Evolutionary conservation across 1,139 yeast species (phyloP).

Genomic region (Geotrichum siamense): DNA sequence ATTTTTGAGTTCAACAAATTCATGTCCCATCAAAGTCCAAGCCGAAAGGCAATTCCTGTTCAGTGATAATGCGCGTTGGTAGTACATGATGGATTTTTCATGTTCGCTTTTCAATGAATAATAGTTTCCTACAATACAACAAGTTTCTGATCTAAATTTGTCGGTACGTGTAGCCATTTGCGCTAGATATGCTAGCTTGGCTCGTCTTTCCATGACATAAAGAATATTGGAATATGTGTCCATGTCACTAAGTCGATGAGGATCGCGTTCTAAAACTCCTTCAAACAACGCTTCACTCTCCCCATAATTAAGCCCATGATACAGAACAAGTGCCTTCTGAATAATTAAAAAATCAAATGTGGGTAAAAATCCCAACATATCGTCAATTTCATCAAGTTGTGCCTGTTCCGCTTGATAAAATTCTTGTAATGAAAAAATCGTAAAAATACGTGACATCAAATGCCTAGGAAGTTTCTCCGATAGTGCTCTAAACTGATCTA

Average conservation of each 20-base stretch:
- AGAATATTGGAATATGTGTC: slow-evolving; percentile 89
- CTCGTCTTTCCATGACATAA: slow-evolving; percentile 84
- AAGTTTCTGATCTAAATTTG: slow-evolving; percentile 86
- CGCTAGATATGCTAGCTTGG: slow-evolving; percentile 80
- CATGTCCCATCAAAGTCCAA: slow-evolving; percentile 99
- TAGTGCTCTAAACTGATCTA: slow-evolving; percentile 40
- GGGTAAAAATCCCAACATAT: slow-evolving; percentile 53
- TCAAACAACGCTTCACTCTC: slow-evolving; percentile 79
- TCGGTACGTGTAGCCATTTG: slow-evolving; percentile 80
- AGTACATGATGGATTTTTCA: slow-evolving; percentile 89
- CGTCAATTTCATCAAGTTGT: slow-evolving; percentile 35
- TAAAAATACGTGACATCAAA: slow-evolving; percentile 51
- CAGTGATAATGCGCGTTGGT: slow-evolving; percentile 77
- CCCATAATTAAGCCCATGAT: slow-evolving; percentile 72
- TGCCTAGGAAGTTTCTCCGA: slow-evolving; percentile 27
- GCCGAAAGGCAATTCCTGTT: slow-evolving; percentile 81
- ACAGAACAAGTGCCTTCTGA: slow-evolving; percentile 73
- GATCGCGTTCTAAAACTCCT: slow-evolving; percentile 65
- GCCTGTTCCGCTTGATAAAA: slow-evolving; percentile 61
- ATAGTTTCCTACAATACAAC: slow-evolving; percentile 90
- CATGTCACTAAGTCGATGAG: slow-evolving; percentile 80
- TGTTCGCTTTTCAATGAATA: slow-evolving; percentile 90
- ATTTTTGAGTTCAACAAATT: slow-evolving; percentile 90
- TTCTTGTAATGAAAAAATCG: slow-evolving; percentile 67
- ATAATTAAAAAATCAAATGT: slow-evolving; percentile 65